Percentiles rank a stretch among this genome's conserved stretches.
Conservation (phyloP, 2,329 filamentous ascomycete genomes). For the Sporothrix pseudoabietina region DNA sequence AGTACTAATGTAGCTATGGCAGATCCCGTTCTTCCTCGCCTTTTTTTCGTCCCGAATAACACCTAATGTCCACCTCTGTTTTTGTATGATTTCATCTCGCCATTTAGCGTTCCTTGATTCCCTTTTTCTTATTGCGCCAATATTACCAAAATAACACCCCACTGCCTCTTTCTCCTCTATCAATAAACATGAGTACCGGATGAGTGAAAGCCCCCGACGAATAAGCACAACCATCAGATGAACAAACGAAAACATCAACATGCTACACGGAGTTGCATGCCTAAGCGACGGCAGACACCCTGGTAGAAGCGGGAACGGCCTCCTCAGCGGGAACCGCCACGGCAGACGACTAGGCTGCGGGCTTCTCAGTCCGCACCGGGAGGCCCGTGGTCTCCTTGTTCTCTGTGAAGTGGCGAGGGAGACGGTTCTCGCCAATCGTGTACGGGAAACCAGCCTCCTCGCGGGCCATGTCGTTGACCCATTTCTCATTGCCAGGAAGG, state of each 20-base stretch:
- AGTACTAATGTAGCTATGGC: neutral
- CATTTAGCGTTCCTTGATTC: neutral
- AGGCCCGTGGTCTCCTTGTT: slow-evolving; percentile 32
- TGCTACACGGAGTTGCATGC: neutral
- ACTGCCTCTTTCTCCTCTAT: neutral
- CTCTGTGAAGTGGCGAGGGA: slow-evolving; percentile 55
- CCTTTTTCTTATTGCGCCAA: neutral
- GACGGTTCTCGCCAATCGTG: slow-evolving; percentile 58
- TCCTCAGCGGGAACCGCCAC: neutral
- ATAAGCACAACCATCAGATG: too few species aligned
- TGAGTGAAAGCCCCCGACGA: too few species aligned
- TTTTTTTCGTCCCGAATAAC: neutral
- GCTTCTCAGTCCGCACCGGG: neutral
- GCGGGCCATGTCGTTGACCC: slow-evolving; percentile 75
- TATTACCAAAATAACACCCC: neutral
- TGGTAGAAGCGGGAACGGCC: neutral
- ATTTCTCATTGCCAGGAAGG: slow-evolving; percentile 62
- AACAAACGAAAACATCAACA: neutral
- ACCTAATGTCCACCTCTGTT: neutral
- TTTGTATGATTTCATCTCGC: neutral
- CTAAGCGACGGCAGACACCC: neutral
- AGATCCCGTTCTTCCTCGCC: neutral
- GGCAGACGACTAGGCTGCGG: slow-evolving; percentile 1
- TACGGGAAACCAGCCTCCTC: slow-evolving; percentile 65
- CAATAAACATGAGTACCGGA: neutral